Percentiles rank a stretch among this genome's conserved stretches.
Conservation (phyloP, 345 rosid genomes). For the Citrus reticulata region DNA sequence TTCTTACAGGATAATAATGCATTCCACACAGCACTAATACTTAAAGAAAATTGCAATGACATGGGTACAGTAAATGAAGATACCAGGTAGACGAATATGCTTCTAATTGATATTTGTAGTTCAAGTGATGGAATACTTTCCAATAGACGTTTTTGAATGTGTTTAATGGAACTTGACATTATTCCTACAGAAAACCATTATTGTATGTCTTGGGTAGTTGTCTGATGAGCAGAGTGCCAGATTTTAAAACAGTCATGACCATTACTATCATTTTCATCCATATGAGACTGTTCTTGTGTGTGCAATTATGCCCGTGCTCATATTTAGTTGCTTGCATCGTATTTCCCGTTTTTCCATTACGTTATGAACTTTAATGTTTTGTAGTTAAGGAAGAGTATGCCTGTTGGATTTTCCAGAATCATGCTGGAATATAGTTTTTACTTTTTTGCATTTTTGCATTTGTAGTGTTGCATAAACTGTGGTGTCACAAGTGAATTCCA, state of each 20-base stretch:
- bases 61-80: conserved; percentile 23
- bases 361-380: background rate
- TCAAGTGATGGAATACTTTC: background rate
- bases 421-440: background rate
- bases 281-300: background rate
- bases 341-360: background rate
- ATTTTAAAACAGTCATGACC: background rate
- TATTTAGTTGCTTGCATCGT: background rate
- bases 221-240: background rate
- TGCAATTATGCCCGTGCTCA: background rate
- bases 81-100: conserved; percentile 31
- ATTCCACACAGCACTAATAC: conserved; percentile 37
- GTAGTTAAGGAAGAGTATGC: background rate
- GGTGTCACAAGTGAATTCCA: background rate
- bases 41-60: conserved; percentile 31
- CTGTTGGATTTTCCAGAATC: background rate
- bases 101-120: background rate
- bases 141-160: background rate
- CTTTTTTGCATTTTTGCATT: background rate
- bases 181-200: background rate
- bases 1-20: conserved; percentile 53
- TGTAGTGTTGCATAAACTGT: background rate
- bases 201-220: background rate
- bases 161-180: background rate
- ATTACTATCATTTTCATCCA: background rate